phyloP scores from a whole-genome alignment of 192 early-diverging fungal genomes.

The Neocallimastix lanati region DNA sequence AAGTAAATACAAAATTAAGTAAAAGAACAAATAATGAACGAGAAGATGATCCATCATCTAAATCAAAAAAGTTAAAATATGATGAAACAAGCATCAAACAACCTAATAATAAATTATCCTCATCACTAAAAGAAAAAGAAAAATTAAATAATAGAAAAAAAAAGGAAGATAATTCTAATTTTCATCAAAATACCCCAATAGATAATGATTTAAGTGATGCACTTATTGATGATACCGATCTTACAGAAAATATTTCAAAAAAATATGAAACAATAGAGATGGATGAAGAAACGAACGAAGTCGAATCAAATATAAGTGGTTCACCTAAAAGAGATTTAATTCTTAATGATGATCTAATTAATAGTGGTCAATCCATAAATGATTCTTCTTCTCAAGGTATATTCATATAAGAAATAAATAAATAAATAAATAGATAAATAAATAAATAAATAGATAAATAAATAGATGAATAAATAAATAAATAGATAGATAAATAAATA shows the following conservation, averaged over 20 bases:
- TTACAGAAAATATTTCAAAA: not conserved
- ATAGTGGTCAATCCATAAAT: not conserved
- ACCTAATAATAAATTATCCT: not conserved
- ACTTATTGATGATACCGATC: not conserved
- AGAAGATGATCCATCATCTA: not conserved
- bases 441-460: too few relatives aligned
- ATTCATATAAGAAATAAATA: too few relatives aligned
- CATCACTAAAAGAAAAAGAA: not conserved
- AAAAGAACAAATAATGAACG: not conserved
- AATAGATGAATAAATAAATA: too few relatives aligned
- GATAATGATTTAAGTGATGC: not conserved
- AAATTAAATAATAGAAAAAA: not conserved
- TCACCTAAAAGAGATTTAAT: not conserved
- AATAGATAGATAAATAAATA: too few relatives aligned
- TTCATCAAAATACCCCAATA: not conserved
- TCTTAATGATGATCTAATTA: not conserved
- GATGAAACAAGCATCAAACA: not conserved
- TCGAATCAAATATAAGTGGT: not conserved
- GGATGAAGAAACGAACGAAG: not conserved
- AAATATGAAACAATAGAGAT: not conserved
- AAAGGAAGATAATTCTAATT: not conserved
- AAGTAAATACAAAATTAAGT: not conserved
- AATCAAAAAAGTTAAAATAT: not conserved
- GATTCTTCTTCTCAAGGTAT: not conserved
- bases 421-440: too few relatives aligned